Evolutionary conservation across 345 rosid species (phyloP), one percentile per base, ranked within the genome.

Genomic region (Syzygium oleosum): DNA sequence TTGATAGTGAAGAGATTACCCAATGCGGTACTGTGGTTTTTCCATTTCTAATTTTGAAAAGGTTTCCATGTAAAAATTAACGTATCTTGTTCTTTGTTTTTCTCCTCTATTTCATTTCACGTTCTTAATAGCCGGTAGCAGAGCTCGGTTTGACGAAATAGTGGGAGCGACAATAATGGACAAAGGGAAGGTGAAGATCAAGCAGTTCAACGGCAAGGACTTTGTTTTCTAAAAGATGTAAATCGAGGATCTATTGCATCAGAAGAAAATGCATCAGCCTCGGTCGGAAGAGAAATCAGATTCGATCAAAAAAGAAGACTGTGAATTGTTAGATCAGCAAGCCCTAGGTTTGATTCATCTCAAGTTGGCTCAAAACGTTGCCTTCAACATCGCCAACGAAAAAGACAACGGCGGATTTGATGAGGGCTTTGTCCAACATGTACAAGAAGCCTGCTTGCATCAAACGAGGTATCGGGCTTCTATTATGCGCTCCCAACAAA

Each of bases 21-120:
- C 14, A 61, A n/a, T 0, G 12, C 0, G 5, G 27, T 4, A 3
- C 5, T 5, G 7, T n/a, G 0, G 0, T 27, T 59, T n/a, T 13
- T 5, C 3, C 12, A 41, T 12, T 6, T 27, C 13, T 27, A 4
- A 61, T n/a, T n/a, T 13, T 63, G 73, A n/a, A n/a, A n/a, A 3
- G 21, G 21, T 15, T n/a, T 29, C 21, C 21, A 63, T 29, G 38
- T 29, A 29, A 63, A 29, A 29, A 6, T 29, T 14, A 19, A 63
- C 15, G 38, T 63, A 15, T 15, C 9, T 63, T 63, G 5, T 29
- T 63, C 34, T 7, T 16, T 63, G 38, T n/a, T 16, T 63, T 63
- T n/a, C 17, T 17, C 63, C 29, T 63, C 38, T 29, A n/a, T 63
- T 29, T 29, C 1, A 1, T 29, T 29, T 29, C 3, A 41, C 17